Evolutionary conservation across 208 protist species (phyloP).

Genomic region (Trypanosoma lewisi): DNA sequence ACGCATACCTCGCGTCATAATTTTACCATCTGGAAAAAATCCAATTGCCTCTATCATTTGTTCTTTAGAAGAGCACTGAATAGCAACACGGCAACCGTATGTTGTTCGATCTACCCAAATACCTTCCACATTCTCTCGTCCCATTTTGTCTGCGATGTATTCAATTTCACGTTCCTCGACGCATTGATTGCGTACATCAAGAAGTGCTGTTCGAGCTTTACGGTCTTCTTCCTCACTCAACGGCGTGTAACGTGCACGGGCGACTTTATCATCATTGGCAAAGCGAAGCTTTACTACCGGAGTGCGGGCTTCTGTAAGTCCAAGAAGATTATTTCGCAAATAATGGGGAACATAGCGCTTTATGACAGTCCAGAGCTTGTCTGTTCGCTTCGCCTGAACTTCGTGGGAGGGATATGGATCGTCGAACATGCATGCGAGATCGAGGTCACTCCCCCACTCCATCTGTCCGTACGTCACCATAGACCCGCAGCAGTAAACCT

Average conservation of each 20-base stretch:
- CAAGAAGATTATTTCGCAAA: conserved; percentile 66
- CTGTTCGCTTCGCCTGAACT: conserved; percentile 79
- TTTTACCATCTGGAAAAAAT: conserved; percentile 83
- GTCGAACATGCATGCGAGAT: conserved; percentile 89
- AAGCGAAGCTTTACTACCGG: conserved; percentile 83
- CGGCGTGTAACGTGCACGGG: conserved; percentile 67
- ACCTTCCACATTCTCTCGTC: conserved; percentile 73
- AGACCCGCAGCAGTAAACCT: conserved; percentile 87
- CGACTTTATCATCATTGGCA: conserved; percentile 83
- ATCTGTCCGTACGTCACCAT: conserved; percentile 88
- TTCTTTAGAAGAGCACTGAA: conserved; percentile 75
- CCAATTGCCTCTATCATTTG: conserved; percentile 86
- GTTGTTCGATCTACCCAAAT: conserved; percentile 87
- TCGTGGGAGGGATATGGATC: conserved; percentile 80
- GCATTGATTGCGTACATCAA: conserved; percentile 73
- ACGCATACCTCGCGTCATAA: conserved; percentile 86
- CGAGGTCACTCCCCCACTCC: conserved; percentile 90
- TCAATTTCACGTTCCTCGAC: conserved; percentile 70
- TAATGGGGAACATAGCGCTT: conserved; percentile 88
- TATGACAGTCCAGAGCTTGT: conserved; percentile 87
- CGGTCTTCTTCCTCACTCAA: conserved; percentile 83
- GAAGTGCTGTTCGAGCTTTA: conserved; percentile 77
- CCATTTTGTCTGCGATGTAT: conserved; percentile 82
- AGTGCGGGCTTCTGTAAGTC: conserved; percentile 77
- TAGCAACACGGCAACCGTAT: conserved; percentile 77